These are phyloP conservation scores for Brettanomyces naardenensis DNA, from an alignment of 805 yeast species.

Conservation along the genomic window DNA sequence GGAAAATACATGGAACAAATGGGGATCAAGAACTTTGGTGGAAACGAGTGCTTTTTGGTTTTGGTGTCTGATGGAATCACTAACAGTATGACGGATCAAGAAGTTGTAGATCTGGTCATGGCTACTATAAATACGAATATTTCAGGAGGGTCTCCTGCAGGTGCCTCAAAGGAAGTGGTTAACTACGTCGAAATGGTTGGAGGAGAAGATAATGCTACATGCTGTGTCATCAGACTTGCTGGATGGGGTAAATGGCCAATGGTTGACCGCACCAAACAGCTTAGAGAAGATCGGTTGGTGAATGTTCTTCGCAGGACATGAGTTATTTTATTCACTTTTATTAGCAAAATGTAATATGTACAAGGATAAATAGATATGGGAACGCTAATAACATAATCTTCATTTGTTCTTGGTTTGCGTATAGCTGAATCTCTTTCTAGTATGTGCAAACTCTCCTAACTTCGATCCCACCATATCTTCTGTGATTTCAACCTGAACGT, in stretches of 20 bases:
- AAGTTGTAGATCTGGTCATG: conserved; percentile 78
- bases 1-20: conserved; percentile 11
- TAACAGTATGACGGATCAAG: conserved; percentile 77
- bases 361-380: background rate
- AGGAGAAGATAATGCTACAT: conserved; percentile 94
- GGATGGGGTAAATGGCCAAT: conserved; percentile 97
- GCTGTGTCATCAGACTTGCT: conserved; percentile 64
- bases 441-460: conserved; percentile 91
- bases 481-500: conserved; percentile 75
- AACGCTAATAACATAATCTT: conserved; percentile 3
- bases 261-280: conserved; percentile 72
- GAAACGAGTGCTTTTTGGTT: conserved; percentile 81
- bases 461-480: conserved; percentile 97
- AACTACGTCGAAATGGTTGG: conserved; percentile 79
- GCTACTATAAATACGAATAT: conserved; percentile 62
- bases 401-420: conserved; percentile 65
- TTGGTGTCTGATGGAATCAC: conserved; percentile 86
- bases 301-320: background rate
- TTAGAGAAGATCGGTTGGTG: conserved; percentile 57
- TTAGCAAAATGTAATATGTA: background rate
- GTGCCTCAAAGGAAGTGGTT: conserved; percentile 78
- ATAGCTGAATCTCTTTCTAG: conserved; percentile 81
- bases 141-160: conserved; percentile 70
- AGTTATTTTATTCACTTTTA: background rate
- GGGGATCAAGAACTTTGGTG: conserved; percentile 45